These are phyloP conservation scores for Coffea canephora DNA, from an alignment of 257 asterid species.

Conservation along the genomic window DNA sequence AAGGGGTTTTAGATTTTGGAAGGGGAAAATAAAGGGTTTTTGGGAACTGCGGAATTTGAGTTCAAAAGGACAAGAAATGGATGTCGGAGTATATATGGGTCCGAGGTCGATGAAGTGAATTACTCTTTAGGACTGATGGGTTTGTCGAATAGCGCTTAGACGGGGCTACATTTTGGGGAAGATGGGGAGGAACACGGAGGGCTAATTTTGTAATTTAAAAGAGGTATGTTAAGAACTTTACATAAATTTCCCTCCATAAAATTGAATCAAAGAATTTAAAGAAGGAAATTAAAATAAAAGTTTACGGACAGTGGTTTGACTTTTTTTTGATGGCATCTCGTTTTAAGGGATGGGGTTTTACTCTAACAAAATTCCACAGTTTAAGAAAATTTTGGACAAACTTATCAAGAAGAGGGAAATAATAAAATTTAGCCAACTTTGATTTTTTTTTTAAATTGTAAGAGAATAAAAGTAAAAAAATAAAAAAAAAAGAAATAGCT, in stretches of 20 bases:
- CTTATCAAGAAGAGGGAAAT: neutral
- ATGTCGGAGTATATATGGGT: neutral
- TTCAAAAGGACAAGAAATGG: neutral
- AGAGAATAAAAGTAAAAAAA: no score
- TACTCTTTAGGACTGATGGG: neutral
- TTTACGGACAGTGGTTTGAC: neutral
- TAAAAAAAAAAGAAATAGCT: no score
- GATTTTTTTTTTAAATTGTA: no score
- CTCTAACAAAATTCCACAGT: neutral
- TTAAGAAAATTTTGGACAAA: neutral
- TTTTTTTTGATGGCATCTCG: neutral
- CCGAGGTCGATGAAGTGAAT: neutral
- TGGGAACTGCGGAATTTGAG: constrained; percentile 10
- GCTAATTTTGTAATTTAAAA: constrained; percentile 13
- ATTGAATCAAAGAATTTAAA: constrained; percentile 20
- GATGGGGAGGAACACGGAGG: neutral
- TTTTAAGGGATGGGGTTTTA: neutral
- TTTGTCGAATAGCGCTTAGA: neutral
- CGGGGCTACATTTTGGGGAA: neutral
- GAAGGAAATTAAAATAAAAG: constrained; percentile 9
- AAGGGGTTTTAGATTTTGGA: neutral
- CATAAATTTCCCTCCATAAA: constrained; percentile 35
- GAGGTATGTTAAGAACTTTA: neutral
- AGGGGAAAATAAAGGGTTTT: constrained; percentile 23
- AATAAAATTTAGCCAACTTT: no score